Evolutionary conservation across 2,329 filamentous ascomycete genomes (phyloP).

Genomic region (Paraconiothyrium brasiliense): DNA sequence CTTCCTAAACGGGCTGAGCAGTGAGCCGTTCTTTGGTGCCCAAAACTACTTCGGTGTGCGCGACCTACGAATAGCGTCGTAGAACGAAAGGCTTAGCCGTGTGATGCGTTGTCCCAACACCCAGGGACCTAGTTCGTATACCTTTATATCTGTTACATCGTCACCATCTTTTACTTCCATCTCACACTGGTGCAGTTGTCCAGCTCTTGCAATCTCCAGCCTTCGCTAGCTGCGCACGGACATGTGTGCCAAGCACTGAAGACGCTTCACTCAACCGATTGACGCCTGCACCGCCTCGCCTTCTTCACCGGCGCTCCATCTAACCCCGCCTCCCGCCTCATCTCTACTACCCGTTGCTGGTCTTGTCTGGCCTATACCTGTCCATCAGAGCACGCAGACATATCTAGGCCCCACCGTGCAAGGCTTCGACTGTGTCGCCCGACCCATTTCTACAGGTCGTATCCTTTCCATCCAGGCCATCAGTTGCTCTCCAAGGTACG

Average conservation of each 20-base stretch:
- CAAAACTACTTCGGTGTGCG: constrained; percentile 10
- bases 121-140: neutral
- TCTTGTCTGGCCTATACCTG: neutral
- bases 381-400: neutral
- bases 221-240: constrained; percentile 12
- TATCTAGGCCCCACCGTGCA: constrained; percentile 14
- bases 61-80: neutral
- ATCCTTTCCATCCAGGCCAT: constrained; percentile 19
- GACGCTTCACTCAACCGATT: constrained; percentile 11
- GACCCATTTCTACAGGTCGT: constrained; percentile 9
- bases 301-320: constrained; percentile 18
- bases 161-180: neutral
- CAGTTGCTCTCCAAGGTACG: constrained; percentile 23
- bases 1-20: constrained; percentile 1
- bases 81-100: neutral
- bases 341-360: constrained; percentile 10
- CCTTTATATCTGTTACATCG: neutral
- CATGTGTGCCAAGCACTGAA: constrained; percentile 13
- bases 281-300: constrained; percentile 9
- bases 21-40: constrained; percentile 2
- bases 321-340: constrained; percentile 12
- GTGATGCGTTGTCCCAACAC: constrained; percentile 4
- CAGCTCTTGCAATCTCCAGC: neutral
- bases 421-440: constrained; percentile 12
- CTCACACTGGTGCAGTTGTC: neutral